phyloP scores from a whole-genome alignment of 805 yeast species.

The Teunomyces gatunensis region DNA sequence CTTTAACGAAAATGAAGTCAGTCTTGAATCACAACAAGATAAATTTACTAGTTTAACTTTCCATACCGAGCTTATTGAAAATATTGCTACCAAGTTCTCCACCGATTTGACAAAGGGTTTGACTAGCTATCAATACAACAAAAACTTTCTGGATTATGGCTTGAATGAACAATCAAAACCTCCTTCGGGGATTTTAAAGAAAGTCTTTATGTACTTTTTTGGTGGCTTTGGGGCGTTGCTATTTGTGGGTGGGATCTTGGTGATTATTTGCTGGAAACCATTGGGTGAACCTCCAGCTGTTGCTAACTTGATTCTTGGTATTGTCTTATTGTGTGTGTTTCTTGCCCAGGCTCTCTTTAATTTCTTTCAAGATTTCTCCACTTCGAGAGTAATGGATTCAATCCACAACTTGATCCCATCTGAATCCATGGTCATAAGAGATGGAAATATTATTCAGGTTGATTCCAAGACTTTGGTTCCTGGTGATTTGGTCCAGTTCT shows the following conservation, averaged over 20 bases:
- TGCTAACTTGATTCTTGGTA: conserved; percentile 44
- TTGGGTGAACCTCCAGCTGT: conserved; percentile 46
- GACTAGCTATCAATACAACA: conserved; percentile 9
- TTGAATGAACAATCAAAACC: conserved; percentile 39
- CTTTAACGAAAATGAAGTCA: conserved; percentile 9
- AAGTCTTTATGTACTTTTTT: conserved; percentile 39
- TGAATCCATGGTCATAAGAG: conserved; percentile 34
- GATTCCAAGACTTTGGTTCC: conserved; percentile 39
- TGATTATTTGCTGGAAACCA: conserved; percentile 46
- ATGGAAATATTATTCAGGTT: conserved; percentile 25
- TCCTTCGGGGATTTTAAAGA: conserved; percentile 27
- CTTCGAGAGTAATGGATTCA: conserved; percentile 48
- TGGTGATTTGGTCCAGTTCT: conserved; percentile 42
- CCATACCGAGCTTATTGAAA: conserved; percentile 25
- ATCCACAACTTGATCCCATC: conserved; percentile 43
- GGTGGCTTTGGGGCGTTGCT: conserved; percentile 49
- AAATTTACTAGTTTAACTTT: conserved; percentile 27
- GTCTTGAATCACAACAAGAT: conserved; percentile 13
- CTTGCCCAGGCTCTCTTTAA: conserved; percentile 43
- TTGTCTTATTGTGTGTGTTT: conserved; percentile 40
- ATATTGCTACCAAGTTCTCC: conserved; percentile 19
- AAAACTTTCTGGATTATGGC: conserved; percentile 25
- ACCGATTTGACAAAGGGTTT: conserved; percentile 24
- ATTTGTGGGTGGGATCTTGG: conserved; percentile 41
- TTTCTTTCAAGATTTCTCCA: conserved; percentile 47